Percentiles rank a stretch among this genome's conserved stretches.
These are phyloP conservation scores for Galerina marginata DNA, from an alignment of 768 basidiomycete species.

Conservation along the genomic window DNA sequence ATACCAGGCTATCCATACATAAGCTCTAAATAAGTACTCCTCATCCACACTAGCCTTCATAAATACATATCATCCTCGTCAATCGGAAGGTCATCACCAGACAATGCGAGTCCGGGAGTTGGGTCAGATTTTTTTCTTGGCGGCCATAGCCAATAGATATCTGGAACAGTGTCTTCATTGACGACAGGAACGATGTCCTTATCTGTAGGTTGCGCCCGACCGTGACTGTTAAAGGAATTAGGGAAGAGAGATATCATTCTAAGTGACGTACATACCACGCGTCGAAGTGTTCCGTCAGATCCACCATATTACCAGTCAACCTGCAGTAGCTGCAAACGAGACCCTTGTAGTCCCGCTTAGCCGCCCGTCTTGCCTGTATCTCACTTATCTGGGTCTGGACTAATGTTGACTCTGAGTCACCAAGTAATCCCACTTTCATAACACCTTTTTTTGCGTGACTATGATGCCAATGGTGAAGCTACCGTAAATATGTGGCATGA, in stretches of 20 bases:
- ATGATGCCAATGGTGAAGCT: not conserved
- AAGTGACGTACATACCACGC: not conserved
- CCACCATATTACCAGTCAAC: not conserved
- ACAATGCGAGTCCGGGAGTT: too few species aligned
- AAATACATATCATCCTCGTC: too few species aligned
- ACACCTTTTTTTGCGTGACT: not conserved
- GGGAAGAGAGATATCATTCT: not conserved
- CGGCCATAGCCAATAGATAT: not conserved
- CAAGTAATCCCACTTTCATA: not conserved
- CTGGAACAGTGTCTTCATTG: not conserved
- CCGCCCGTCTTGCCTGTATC: not conserved
- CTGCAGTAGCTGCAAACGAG: not conserved
- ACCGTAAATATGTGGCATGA: not conserved
- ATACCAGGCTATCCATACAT: too few species aligned
- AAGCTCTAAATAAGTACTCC: too few species aligned
- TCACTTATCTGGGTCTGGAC: not conserved
- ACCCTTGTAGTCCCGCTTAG: not conserved
- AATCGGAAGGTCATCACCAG: too few species aligned
- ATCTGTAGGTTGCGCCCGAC: not conserved
- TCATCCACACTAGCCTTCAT: too few species aligned
- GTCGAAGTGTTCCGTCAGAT: not conserved
- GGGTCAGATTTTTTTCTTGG: not conserved
- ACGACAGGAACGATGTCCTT: not conserved
- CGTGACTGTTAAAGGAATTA: not conserved
- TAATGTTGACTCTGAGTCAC: not conserved